Conservation (phyloP, 805 yeast species). For the Hanseniaspora valbyensis region DNA sequence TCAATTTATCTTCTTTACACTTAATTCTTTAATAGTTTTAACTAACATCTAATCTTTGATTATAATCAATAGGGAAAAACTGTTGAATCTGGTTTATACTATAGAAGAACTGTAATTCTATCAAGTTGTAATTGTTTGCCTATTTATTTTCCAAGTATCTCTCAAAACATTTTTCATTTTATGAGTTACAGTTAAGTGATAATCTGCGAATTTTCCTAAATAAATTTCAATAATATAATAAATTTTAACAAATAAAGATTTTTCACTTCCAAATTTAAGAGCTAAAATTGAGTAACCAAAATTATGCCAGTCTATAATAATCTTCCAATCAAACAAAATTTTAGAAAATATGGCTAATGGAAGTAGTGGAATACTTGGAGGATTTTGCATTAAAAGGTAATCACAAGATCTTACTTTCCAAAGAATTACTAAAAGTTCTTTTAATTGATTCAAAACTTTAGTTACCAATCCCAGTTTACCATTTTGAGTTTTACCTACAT, state of each 20-base stretch:
- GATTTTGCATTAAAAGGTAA: slow-evolving; percentile 72
- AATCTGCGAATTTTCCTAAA: slow-evolving; percentile 53
- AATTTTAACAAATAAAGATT: slow-evolving; percentile 52
- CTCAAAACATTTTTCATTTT: slow-evolving; percentile 55
- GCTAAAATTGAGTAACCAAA: slow-evolving; percentile 75
- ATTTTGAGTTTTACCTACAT: background rate
- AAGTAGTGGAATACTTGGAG: slow-evolving; percentile 81
- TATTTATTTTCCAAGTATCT: slow-evolving; percentile 37
- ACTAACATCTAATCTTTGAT: slow-evolving; percentile 16
- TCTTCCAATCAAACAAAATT: slow-evolving; percentile 30
- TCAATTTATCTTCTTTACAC: too few species aligned
- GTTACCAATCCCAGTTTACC: background rate
- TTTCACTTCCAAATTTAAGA: slow-evolving; percentile 41
- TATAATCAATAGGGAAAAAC: slow-evolving; percentile 41
- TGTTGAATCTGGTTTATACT: slow-evolving; percentile 75
- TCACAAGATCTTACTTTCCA: slow-evolving; percentile 49
- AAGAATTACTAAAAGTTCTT: slow-evolving; percentile 38
- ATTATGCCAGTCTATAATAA: slow-evolving; percentile 94
- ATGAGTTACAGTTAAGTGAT: slow-evolving; percentile 70
- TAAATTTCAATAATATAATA: slow-evolving; percentile 52
- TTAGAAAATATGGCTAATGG: slow-evolving; percentile 49
- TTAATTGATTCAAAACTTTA: slow-evolving; percentile 52
- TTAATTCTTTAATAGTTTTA: too few species aligned
- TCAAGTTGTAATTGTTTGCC: slow-evolving; percentile 28
- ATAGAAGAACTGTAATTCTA: slow-evolving; percentile 54